phyloP scores from a whole-genome alignment of 257 asterid genomes.

The Petunia axillaris region DNA sequence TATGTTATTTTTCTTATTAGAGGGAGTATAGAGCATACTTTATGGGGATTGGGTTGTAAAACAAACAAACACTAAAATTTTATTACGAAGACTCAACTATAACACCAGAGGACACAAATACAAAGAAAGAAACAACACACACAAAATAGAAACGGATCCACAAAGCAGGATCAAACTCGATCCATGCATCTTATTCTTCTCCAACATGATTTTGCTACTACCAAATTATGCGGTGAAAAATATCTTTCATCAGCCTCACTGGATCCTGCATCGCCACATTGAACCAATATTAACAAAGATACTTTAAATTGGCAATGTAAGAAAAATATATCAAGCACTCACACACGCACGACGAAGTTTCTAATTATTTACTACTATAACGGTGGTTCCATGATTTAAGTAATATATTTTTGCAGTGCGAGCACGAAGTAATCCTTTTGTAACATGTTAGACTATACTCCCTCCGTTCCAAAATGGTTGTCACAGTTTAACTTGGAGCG shows the following conservation, averaged over 20 bases:
- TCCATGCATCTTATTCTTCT: conserved; percentile 16
- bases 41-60: not conserved
- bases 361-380: not conserved
- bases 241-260: not conserved
- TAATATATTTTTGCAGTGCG: not conserved
- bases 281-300: not conserved
- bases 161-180: not conserved
- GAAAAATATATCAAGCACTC: not conserved
- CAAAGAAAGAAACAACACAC: not conserved
- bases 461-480: too few relatives aligned
- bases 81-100: not conserved
- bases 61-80: not conserved
- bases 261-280: conserved; percentile 19
- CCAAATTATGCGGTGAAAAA: not conserved
- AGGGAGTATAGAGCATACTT: conserved; percentile 8
- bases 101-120: too few relatives aligned
- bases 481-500: too few relatives aligned
- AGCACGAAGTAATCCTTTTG: not conserved
- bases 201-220: not conserved
- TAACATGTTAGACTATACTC: not conserved
- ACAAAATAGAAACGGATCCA: not conserved
- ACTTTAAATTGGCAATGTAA: not conserved
- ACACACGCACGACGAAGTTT: not conserved
- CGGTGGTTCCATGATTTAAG: not conserved
- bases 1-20: too few relatives aligned